Evolutionary conservation across 2,329 filamentous ascomycete genomes (phyloP).

Genomic region (Apiospora malaysiana): DNA sequence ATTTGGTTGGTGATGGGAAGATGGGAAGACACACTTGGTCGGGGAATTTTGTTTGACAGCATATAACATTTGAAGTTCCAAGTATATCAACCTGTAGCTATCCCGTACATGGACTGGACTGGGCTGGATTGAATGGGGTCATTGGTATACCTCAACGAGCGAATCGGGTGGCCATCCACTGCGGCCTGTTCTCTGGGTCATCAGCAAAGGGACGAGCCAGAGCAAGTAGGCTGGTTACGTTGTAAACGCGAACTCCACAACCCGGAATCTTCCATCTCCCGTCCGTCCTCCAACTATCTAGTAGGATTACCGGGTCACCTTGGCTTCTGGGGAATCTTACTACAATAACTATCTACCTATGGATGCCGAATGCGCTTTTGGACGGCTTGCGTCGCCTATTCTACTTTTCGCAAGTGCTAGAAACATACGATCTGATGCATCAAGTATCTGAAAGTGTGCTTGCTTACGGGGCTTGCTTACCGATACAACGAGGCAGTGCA

Average conservation of each 20-base stretch:
- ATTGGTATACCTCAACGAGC: background rate
- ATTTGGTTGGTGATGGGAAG: background rate
- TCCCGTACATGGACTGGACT: background rate
- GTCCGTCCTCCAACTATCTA: background rate
- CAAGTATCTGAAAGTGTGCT: background rate
- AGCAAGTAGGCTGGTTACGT: too few relatives aligned
- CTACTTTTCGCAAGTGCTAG: background rate
- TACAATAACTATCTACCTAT: background rate
- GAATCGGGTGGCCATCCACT: conserved; percentile 3
- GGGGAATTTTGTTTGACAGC: background rate
- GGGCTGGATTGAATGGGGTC: background rate
- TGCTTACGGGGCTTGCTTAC: conserved; percentile 4
- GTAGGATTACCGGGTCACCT: background rate
- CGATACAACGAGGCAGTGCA: background rate
- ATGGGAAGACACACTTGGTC: background rate
- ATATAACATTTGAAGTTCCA: background rate
- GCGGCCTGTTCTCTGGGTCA: background rate
- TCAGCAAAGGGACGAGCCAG: background rate
- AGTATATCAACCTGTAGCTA: background rate
- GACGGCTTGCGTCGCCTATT: background rate
- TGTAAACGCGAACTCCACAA: background rate
- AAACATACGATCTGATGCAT: background rate
- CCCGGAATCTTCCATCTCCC: background rate
- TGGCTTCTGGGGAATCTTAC: background rate
- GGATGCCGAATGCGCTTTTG: background rate